Conservation (phyloP, 2,329 filamentous ascomycete species). For the Rutstroemia sp. region DNA sequence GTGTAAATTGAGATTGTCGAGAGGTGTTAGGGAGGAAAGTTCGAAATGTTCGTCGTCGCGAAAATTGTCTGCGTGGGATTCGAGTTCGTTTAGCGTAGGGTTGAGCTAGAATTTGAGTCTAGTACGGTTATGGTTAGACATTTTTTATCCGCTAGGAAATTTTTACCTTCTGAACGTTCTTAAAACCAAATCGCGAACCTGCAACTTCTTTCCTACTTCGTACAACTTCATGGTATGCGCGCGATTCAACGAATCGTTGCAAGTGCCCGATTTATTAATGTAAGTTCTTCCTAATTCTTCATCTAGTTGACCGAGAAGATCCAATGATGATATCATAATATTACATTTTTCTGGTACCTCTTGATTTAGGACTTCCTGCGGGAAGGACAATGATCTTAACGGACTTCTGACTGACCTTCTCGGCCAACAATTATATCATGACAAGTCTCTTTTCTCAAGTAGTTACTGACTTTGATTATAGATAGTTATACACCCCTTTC, state of each 20-base stretch:
- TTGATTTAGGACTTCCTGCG: constrained; percentile 70
- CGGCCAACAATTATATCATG: background rate
- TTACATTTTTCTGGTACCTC: constrained; percentile 86
- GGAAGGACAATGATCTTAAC: constrained; percentile 66
- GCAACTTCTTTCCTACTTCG: background rate
- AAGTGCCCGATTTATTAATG: background rate
- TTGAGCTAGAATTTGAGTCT: background rate
- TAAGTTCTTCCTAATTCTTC: background rate
- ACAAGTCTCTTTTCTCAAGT: background rate
- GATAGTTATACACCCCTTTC: background rate
- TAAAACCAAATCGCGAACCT: background rate
- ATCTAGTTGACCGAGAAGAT: constrained; percentile 6
- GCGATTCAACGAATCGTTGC: too few species aligned
- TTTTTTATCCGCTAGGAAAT: background rate
- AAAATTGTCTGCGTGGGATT: constrained; percentile 1
- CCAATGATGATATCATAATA: constrained; percentile 66
- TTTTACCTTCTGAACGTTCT: background rate
- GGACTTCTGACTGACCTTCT: constrained; percentile 64
- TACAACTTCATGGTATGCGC: background rate
- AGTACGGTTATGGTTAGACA: background rate
- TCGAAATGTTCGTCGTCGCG: constrained; percentile 6
- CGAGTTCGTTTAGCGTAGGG: constrained; percentile 3
- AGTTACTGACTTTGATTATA: background rate
- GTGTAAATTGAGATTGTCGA: constrained; percentile 10
- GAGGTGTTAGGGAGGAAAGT: constrained; percentile 1